Percentiles rank a stretch among this genome's conserved stretches.
Evolutionary conservation across 148 eudicot species (phyloP).

Genomic region (Spergularia bocconei): DNA sequence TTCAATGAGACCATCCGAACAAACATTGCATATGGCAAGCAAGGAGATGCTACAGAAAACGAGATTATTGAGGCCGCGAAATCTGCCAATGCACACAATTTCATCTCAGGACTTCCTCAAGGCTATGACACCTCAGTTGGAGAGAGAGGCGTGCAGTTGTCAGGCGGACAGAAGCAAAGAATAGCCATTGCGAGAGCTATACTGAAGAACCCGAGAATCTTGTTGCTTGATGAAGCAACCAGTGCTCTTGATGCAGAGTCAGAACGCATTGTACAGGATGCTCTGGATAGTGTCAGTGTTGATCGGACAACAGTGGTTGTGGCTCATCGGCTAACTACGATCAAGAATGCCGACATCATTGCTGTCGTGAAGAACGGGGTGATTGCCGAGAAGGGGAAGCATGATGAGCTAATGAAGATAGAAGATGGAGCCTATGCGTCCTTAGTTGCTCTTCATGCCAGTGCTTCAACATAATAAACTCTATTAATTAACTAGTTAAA

Average conservation of each 20-base stretch:
- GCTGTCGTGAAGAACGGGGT: constrained; percentile 71
- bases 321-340: constrained; percentile 63
- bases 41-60: constrained; percentile 42
- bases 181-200: constrained; percentile 79
- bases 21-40: constrained; percentile 79
- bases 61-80: constrained; percentile 68
- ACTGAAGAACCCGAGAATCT: constrained; percentile 61
- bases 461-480: constrained; percentile 12
- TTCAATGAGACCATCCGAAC: constrained; percentile 73
- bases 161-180: constrained; percentile 87
- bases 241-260: constrained; percentile 86
- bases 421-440: constrained; percentile 67
- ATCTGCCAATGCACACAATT: constrained; percentile 69
- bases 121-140: constrained; percentile 78
- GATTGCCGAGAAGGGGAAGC: constrained; percentile 71
- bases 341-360: constrained; percentile 62
- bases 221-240: constrained; percentile 80
- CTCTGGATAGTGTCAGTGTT: constrained; percentile 67
- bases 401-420: constrained; percentile 58
- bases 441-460: constrained; percentile 59
- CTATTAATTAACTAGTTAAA: neutral
- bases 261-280: constrained; percentile 75
- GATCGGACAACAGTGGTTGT: constrained; percentile 74
- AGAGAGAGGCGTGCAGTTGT: constrained; percentile 71
- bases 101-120: constrained; percentile 63